Conservation (phyloP, 2,329 filamentous ascomycete species). For the Lachnellula willkommii region DNA sequence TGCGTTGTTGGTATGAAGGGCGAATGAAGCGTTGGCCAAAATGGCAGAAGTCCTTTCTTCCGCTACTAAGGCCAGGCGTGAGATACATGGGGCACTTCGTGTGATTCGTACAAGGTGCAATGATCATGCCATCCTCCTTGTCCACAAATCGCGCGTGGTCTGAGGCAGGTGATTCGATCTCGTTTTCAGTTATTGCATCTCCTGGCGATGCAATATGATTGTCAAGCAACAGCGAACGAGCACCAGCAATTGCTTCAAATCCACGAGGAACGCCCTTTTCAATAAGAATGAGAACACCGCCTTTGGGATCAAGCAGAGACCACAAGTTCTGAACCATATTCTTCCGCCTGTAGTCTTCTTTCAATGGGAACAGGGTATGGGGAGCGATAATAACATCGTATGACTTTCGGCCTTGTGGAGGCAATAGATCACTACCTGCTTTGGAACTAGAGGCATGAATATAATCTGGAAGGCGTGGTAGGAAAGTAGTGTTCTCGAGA, state of each 20-base stretch:
- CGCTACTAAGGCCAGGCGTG: conserved; percentile 60
- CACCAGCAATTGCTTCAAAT: conserved; percentile 86
- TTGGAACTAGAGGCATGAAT: conserved; percentile 58
- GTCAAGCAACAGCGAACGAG: conserved; percentile 71
- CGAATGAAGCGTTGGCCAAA: conserved; percentile 86
- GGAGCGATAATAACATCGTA: conserved; percentile 90
- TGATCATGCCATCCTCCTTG: conserved; percentile 57
- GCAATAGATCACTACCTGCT: conserved; percentile 54
- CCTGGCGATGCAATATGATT: conserved; percentile 65
- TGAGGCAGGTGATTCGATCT: conserved; percentile 24
- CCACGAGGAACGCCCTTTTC: conserved; percentile 90
- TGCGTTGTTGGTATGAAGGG: conserved; percentile 72
- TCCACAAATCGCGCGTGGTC: conserved; percentile 27
- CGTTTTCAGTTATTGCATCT: conserved; percentile 37
- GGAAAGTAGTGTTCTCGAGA: conserved; percentile 83
- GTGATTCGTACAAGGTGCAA: conserved; percentile 85
- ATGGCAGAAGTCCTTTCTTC: conserved; percentile 84
- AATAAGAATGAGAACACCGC: conserved; percentile 78
- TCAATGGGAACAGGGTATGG: conserved; percentile 71
- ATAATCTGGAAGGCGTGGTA: conserved; percentile 87
- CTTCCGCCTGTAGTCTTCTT: conserved; percentile 71
- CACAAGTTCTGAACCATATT: conserved; percentile 82
- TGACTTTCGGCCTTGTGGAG: conserved; percentile 59
- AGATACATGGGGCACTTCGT: conserved; percentile 82
- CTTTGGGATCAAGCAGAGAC: conserved; percentile 75